Evolutionary conservation across 1,139 yeast genomes (phyloP), one percentile per base, ranked within the genome.

Genomic region (Nakaseomyces delphensis): DNA sequence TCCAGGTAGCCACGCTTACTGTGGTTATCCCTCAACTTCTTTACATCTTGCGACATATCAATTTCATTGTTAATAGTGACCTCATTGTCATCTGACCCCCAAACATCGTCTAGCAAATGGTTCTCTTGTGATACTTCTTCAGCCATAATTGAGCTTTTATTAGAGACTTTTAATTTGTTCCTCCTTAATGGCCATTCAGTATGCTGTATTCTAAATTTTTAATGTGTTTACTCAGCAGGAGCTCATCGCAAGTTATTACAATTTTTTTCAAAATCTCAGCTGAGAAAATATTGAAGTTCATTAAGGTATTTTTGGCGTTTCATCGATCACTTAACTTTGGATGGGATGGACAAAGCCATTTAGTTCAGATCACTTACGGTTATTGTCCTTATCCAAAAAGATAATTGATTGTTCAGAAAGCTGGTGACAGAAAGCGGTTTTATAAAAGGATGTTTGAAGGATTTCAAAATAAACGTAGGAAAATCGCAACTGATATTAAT

Each of bases 1-100:
- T 83, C 96, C 2, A 85, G 63, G 54, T 85, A 89, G 0, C 97
- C 97, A 47, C 82, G 81, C 50, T 84, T 84, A 18, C 70, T 71
- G 56, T 89, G 96, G n/a, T 70, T 71, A 36, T 93, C 66, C 48
- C 75, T 62, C n/a, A 74, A 55, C 19, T 65, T 64, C 23, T 56
- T 55, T 3, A 58, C 48, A 29, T 65, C 69, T 2, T 47, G 42
- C 2, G 55, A 45, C 30, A 45, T 37, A 6, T 44, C 45, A 25
- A 9, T 13, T 6, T 25, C 28, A 11, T 7, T 10, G 29, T 36
- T 9, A 30, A 28, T 11, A 30, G 24, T 1, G 36, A 29, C 42
- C 6, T 19, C 21, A 24, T 49, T 56, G 6, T 45, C 41, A 36
- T 55, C 62, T 15, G 61, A 55, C 2, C 50, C 59, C 63, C 63